A percentile compares a stretch with the other conserved stretches of the same genome.
These are phyloP conservation scores for Bromus sterilis DNA, from an alignment of 176 grass and related monocot genomes.

Conservation along the genomic window DNA sequence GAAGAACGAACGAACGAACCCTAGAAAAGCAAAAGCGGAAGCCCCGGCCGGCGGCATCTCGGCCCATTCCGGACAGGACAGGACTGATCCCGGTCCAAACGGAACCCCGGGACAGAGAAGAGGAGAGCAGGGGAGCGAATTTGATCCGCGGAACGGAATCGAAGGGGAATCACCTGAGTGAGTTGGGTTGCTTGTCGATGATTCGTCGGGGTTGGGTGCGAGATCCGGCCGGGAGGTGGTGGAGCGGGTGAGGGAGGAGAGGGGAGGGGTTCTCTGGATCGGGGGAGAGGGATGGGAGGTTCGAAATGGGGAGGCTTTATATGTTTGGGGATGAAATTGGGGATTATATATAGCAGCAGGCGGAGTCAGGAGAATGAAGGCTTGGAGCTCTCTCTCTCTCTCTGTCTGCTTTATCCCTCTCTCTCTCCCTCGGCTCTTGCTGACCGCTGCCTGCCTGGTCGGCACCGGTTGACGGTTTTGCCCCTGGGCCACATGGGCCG, in stretches of 20 bases:
- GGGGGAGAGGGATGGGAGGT: neutral
- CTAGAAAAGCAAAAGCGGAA: neutral
- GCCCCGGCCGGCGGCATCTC: neutral
- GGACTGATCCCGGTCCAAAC: neutral
- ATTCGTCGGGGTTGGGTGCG: neutral
- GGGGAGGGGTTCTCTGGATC: neutral
- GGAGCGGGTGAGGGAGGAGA: neutral
- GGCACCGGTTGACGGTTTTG: neutral
- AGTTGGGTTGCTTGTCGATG: neutral
- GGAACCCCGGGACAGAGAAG: neutral
- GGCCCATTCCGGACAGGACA: neutral
- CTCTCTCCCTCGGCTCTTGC: neutral
- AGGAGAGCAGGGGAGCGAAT: neutral
- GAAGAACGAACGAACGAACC: neutral
- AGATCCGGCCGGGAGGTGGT: neutral
- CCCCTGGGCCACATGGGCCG: neutral
- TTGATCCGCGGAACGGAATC: neutral
- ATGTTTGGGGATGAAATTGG: neutral
- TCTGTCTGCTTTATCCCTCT: neutral
- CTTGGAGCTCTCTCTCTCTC: too few relatives aligned
- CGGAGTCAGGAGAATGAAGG: too few relatives aligned
- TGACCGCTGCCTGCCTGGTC: neutral
- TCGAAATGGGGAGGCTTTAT: conserved; percentile 12
- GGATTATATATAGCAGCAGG: conserved; percentile 3
- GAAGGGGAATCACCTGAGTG: neutral